Percentiles rank a stretch among this genome's conserved stretches.
Evolutionary conservation across 2,329 filamentous ascomycete species (phyloP).

Genomic region (Penicillium digitatum): DNA sequence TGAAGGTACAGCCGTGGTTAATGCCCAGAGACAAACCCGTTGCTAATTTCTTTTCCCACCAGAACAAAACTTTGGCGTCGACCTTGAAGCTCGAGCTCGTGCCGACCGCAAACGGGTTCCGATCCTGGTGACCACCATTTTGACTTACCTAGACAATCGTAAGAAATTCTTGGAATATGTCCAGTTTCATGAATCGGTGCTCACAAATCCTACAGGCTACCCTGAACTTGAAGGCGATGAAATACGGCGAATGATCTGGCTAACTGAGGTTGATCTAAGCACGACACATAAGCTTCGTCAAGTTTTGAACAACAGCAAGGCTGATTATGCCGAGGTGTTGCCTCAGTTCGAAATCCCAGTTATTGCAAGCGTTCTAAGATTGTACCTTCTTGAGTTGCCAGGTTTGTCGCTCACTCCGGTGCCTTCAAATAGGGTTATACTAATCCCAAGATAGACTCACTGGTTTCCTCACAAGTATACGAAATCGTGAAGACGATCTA

Average conservation of each 20-base stretch:
- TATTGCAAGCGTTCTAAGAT: slow-evolving; percentile 84
- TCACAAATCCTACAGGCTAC: slow-evolving; percentile 56
- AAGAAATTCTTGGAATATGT: slow-evolving; percentile 18
- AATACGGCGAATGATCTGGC: slow-evolving; percentile 85
- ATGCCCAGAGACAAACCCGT: background rate
- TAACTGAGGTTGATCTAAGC: slow-evolving; percentile 81
- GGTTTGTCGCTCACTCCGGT: slow-evolving; percentile 56
- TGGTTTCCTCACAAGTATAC: slow-evolving; percentile 96
- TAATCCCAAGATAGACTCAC: slow-evolving; percentile 64
- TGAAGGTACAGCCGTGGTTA: slow-evolving; percentile 53
- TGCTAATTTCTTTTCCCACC: slow-evolving; percentile 17
- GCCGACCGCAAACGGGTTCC: slow-evolving; percentile 95
- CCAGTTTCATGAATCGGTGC: background rate
- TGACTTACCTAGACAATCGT: slow-evolving; percentile 90
- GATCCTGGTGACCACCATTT: slow-evolving; percentile 81
- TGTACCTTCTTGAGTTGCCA: slow-evolving; percentile 92
- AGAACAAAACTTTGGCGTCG: slow-evolving; percentile 96
- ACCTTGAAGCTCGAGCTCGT: slow-evolving; percentile 89
- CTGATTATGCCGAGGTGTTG: slow-evolving; percentile 69
- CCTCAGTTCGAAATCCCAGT: slow-evolving; percentile 90
- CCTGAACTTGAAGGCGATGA: slow-evolving; percentile 96
- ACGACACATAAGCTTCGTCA: slow-evolving; percentile 80
- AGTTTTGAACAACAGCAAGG: slow-evolving; percentile 81
- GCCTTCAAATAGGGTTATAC: slow-evolving; percentile 1
- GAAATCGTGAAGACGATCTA: slow-evolving; percentile 99